Evolutionary conservation across 768 basidiomycete genomes (phyloP).

Genomic region (Xerocomus spinulosus): DNA sequence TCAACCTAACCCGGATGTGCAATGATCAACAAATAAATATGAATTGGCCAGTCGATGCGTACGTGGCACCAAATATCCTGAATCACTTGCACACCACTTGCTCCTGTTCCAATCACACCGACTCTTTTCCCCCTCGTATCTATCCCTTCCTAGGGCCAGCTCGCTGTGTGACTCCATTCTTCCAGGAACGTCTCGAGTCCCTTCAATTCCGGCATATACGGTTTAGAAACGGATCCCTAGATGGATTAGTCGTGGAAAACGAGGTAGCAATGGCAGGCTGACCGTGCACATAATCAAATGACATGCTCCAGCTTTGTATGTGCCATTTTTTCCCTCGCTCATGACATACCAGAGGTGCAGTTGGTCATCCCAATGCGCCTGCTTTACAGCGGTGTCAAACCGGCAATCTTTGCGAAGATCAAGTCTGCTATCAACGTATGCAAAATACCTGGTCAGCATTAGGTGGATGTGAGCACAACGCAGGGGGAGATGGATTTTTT

Average conservation of each 20-base stretch:
- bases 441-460: constrained; percentile 7
- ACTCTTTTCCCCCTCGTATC: constrained; percentile 10
- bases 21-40: not conserved
- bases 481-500: not conserved
- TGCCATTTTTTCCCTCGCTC: constrained; percentile 5
- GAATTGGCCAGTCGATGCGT: not conserved
- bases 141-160: too few relatives aligned
- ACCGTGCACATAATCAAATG: constrained; percentile 14
- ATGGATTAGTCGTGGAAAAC: not conserved
- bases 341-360: too few relatives aligned
- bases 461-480: not conserved
- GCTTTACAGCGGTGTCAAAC: constrained; percentile 9
- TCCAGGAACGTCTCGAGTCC: constrained; percentile 12
- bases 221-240: constrained; percentile 10
- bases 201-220: constrained; percentile 9
- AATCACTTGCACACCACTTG: constrained; percentile 12
- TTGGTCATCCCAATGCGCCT: constrained; percentile 10
- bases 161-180: constrained; percentile 6
- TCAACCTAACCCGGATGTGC: not conserved
- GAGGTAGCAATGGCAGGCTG: not conserved
- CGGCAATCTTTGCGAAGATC: constrained; percentile 14
- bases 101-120: constrained; percentile 16
- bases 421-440: constrained; percentile 9
- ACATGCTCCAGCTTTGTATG: constrained; percentile 9
- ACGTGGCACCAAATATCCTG: constrained; percentile 15